Conservation (phyloP, 2,329 filamentous ascomycete species). For the Penicillium aurantiogriseum region DNA sequence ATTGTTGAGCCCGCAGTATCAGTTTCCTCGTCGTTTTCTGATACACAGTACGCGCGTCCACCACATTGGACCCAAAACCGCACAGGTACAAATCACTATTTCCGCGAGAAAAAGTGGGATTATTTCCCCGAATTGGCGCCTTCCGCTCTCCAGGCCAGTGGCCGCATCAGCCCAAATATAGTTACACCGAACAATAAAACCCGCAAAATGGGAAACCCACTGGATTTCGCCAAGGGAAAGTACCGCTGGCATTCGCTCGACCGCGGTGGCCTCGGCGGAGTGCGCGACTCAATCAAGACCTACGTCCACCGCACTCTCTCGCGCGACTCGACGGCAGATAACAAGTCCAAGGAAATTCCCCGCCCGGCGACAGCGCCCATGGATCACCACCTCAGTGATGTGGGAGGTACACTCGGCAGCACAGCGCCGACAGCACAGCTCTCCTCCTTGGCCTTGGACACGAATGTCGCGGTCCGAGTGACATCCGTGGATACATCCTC, state of each 20-base stretch:
- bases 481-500: background rate
- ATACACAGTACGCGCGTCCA: slow-evolving; percentile 28
- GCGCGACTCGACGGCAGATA: slow-evolving; percentile 22
- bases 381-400: background rate
- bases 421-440: background rate
- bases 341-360: slow-evolving; percentile 12
- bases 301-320: slow-evolving; percentile 35
- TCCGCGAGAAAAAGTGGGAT: slow-evolving; percentile 44
- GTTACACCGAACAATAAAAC: slow-evolving; percentile 10
- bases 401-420: background rate
- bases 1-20: background rate
- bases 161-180: slow-evolving; percentile 13
- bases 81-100: slow-evolving; percentile 36
- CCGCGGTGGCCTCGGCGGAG: slow-evolving; percentile 21
- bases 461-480: background rate
- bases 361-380: slow-evolving; percentile 18
- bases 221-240: slow-evolving; percentile 24
- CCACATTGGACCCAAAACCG: slow-evolving; percentile 23
- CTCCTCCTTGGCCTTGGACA: background rate
- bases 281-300: slow-evolving; percentile 37
- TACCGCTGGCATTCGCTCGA: slow-evolving; percentile 27
- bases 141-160: slow-evolving; percentile 20
- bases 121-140: slow-evolving; percentile 42
- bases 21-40: slow-evolving; percentile 6
- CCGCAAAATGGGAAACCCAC: slow-evolving; percentile 25